Evolutionary conservation across 495 filamentous ascomycete species (phyloP).

Genomic region (Neurospora cerealis): DNA sequence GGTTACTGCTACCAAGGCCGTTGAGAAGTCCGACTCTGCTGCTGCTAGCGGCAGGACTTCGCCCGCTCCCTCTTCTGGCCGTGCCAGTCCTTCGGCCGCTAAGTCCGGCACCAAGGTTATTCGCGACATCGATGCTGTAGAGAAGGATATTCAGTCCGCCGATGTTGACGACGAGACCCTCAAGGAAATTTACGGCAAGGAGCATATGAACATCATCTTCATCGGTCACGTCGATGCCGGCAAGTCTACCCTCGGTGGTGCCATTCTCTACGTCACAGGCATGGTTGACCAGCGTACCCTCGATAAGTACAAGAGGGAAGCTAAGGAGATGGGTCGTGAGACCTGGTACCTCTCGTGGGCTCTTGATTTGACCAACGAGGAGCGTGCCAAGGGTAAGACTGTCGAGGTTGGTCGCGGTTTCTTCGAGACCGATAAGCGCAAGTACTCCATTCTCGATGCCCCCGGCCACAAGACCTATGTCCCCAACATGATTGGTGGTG

Average conservation of each 20-base stretch:
- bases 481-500: slow-evolving; percentile 89
- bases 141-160: slow-evolving; percentile 66
- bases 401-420: slow-evolving; percentile 95
- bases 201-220: slow-evolving; percentile 97
- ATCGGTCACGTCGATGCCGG: slow-evolving; percentile 97
- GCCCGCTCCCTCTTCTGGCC: slow-evolving; percentile 66
- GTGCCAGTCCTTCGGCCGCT: slow-evolving; percentile 55
- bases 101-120: slow-evolving; percentile 40
- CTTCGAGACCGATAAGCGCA: slow-evolving; percentile 84
- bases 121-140: slow-evolving; percentile 73
- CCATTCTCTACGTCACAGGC: slow-evolving; percentile 83
- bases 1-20: slow-evolving; percentile 53
- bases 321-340: slow-evolving; percentile 91
- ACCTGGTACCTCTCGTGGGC: slow-evolving; percentile 99
- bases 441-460: slow-evolving; percentile 91
- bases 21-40: slow-evolving; percentile 78
- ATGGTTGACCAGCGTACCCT: slow-evolving; percentile 99
- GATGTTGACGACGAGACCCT: slow-evolving; percentile 87
- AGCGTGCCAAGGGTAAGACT: slow-evolving; percentile 94
- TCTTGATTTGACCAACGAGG: slow-evolving; percentile 90
- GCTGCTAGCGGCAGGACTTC: slow-evolving; percentile 61
- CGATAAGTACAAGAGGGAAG: slow-evolving; percentile 95
- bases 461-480: slow-evolving; percentile 96
- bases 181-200: slow-evolving; percentile 95
- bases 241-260: slow-evolving; percentile 90